These are phyloP conservation scores for Tricholoma furcatifolium DNA, from an alignment of 768 basidiomycete genomes.

Conservation along the genomic window DNA sequence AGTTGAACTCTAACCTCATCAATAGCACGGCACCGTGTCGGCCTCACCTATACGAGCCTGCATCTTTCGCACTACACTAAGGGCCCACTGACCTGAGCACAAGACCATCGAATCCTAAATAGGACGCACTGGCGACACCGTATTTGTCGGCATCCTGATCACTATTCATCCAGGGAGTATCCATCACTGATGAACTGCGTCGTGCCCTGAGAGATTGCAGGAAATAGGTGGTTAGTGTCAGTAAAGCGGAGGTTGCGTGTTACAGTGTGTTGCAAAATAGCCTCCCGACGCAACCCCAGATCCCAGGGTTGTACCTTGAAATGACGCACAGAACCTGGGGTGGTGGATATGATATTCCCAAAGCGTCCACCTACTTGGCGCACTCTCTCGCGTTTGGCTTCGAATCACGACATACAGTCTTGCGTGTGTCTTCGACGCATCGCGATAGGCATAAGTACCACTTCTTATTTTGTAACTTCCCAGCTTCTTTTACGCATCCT, in stretches of 20 bases:
- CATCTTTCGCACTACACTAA: not conserved
- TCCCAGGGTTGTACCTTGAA: not conserved
- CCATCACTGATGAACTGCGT: not conserved
- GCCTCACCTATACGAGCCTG: not conserved
- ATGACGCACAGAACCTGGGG: too few relatives aligned
- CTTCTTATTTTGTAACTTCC: too few relatives aligned
- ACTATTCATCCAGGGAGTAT: not conserved
- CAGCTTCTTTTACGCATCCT: too few relatives aligned
- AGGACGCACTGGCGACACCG: not conserved
- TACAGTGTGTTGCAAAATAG: not conserved
- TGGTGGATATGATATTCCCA: not conserved
- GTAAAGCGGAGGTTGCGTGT: not conserved
- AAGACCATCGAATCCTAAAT: not conserved
- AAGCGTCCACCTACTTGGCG: not conserved
- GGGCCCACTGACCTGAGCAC: slow-evolving; percentile 6
- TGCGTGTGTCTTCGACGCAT: too few relatives aligned
- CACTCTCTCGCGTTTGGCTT: not conserved
- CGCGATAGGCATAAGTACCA: too few relatives aligned
- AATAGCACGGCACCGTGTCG: not conserved
- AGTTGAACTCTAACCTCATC: not conserved
- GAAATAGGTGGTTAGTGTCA: not conserved
- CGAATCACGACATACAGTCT: not conserved
- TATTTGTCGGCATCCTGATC: slow-evolving; percentile 1
- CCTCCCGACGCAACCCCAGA: not conserved
- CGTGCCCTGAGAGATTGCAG: not conserved